Conservation (phyloP, 768 basidiomycete species). For the Psilocybe tampanensis region DNA sequence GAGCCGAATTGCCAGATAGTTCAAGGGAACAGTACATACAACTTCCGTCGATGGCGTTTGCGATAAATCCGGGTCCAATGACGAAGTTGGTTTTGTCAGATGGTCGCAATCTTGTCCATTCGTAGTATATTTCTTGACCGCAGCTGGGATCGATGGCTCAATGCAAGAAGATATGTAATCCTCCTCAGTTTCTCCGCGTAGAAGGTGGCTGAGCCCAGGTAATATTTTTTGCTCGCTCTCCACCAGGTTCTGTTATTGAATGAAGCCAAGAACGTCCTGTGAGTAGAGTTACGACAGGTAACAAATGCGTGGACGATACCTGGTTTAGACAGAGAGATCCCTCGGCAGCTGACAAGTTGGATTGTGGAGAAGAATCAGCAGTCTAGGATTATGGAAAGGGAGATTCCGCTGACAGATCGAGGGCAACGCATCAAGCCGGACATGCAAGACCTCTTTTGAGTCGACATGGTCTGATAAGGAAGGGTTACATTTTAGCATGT, state of each 20-base stretch:
- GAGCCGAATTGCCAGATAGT: conserved; percentile 1
- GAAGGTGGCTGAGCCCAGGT: conserved; percentile 4
- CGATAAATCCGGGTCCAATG: conserved; percentile 3
- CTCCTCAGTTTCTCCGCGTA: conserved; percentile 1
- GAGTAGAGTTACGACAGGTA: conserved; percentile 7
- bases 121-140: not conserved
- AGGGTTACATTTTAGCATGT: conserved; percentile 16
- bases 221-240: conserved; percentile 5
- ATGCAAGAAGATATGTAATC: conserved; percentile 1
- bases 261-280: conserved; percentile 6
- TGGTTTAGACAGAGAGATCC: conserved; percentile 1
- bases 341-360: conserved; percentile 8
- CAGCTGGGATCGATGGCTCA: not conserved
- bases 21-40: not conserved
- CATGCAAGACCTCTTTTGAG: conserved; percentile 8
- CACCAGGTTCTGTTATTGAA: conserved; percentile 8
- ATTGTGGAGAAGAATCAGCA: conserved; percentile 6
- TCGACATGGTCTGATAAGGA: conserved; percentile 8
- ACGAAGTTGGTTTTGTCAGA: conserved; percentile 1
- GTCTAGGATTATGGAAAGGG: conserved; percentile 5
- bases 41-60: conserved; percentile 7
- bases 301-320: conserved; percentile 13
- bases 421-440: conserved; percentile 11
- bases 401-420: conserved; percentile 14
- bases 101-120: conserved; percentile 2